phyloP scores from a whole-genome alignment of 2,329 filamentous ascomycete species.

The Beauveria brongniartii region DNA sequence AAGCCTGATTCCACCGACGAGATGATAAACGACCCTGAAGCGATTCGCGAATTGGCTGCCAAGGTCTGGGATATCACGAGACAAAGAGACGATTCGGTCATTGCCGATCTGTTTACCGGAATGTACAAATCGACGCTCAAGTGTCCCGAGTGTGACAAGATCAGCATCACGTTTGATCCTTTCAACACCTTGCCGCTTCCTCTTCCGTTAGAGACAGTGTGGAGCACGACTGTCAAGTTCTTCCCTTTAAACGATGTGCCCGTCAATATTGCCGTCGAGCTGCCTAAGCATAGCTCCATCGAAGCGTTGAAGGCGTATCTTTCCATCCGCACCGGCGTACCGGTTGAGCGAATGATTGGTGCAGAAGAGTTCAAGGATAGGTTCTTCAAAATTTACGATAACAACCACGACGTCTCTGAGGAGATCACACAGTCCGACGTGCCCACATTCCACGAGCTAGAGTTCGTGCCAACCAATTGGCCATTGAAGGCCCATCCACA shows the following conservation, averaged over 20 bases:
- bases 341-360: constrained; percentile 59
- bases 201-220: constrained; percentile 77
- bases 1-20: constrained; percentile 97
- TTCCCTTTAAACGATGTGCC: constrained; percentile 67
- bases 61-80: constrained; percentile 89
- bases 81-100: constrained; percentile 86
- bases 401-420: constrained; percentile 59
- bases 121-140: constrained; percentile 98
- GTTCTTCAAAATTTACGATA: constrained; percentile 81
- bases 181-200: constrained; percentile 93
- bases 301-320: constrained; percentile 61
- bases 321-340: constrained; percentile 58
- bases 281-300: constrained; percentile 68
- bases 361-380: constrained; percentile 75
- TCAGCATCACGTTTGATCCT: constrained; percentile 97
- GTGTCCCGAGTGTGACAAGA: constrained; percentile 83
- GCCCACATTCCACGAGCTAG: constrained; percentile 67
- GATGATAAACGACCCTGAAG: constrained; percentile 75
- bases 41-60: constrained; percentile 77
- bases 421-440: constrained; percentile 60
- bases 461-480: constrained; percentile 70
- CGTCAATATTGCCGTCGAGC: constrained; percentile 66
- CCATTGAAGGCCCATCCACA: constrained; percentile 43
- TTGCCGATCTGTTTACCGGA: constrained; percentile 91
- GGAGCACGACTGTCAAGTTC: constrained; percentile 67